phyloP scores from a whole-genome alignment of 257 asterid species.

The Plantago elongata region DNA sequence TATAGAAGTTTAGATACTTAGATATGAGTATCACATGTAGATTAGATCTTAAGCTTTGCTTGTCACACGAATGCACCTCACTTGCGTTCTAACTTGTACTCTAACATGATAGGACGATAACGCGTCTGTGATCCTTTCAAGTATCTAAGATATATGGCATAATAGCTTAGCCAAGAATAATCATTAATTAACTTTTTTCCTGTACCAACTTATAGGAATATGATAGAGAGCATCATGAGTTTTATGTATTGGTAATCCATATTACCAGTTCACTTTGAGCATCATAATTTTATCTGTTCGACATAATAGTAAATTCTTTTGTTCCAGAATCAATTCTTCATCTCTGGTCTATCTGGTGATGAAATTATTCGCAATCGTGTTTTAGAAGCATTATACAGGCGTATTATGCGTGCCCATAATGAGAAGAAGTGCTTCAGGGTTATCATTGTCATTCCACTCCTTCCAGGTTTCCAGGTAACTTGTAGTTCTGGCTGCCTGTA shows the following conservation, averaged over 20 bases:
- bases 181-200: not conserved
- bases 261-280: not conserved
- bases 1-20: not conserved
- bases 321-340: constrained; percentile 92
- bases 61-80: too few relatives aligned
- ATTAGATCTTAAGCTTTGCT: too few relatives aligned
- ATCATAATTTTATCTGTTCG: constrained; percentile 22
- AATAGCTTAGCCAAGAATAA: too few relatives aligned
- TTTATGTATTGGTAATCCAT: not conserved
- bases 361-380: constrained; percentile 86
- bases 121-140: not conserved
- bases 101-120: too few relatives aligned
- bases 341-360: constrained; percentile 89
- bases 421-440: constrained; percentile 87
- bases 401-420: constrained; percentile 77
- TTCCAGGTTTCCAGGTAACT: constrained; percentile 92
- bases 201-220: constrained; percentile 5
- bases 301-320: constrained; percentile 25
- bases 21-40: too few relatives aligned
- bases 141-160: too few relatives aligned
- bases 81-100: too few relatives aligned
- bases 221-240: constrained; percentile 6
- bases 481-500: constrained; percentile 16
- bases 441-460: constrained; percentile 88
- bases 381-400: constrained; percentile 65